phyloP scores from a whole-genome alignment of 2,329 filamentous ascomycete genomes.

The Knufia petricola region DNA sequence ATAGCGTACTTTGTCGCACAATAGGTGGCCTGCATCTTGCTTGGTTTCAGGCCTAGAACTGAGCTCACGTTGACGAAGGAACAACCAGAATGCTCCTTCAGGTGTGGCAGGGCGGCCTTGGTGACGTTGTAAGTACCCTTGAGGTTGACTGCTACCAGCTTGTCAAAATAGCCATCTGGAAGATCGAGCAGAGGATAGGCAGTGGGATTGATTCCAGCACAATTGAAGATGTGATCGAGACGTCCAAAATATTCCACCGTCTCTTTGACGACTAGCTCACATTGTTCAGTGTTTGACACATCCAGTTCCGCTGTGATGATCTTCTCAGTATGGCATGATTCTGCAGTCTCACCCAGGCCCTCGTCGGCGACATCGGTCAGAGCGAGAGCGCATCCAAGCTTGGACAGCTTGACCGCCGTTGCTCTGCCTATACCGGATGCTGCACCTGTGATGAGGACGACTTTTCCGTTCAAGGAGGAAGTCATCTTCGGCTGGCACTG shows the following conservation, averaged over 20 bases:
- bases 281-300: slow-evolving; percentile 5
- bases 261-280: slow-evolving; percentile 6
- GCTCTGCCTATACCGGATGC: slow-evolving; percentile 45
- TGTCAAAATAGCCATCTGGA: slow-evolving; percentile 41
- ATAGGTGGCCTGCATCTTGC: slow-evolving; percentile 27
- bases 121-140: slow-evolving; percentile 42
- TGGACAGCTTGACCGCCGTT: slow-evolving; percentile 38
- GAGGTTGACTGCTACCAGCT: slow-evolving; percentile 48
- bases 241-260: slow-evolving; percentile 30
- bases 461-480: slow-evolving; percentile 6
- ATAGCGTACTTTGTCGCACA: slow-evolving; percentile 36
- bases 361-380: slow-evolving; percentile 44
- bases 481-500: background rate
- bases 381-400: slow-evolving; percentile 42
- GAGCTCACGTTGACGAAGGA: slow-evolving; percentile 46
- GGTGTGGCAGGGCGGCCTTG: slow-evolving; percentile 35
- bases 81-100: slow-evolving; percentile 31
- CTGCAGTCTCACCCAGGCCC: slow-evolving; percentile 17
- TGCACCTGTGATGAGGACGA: slow-evolving; percentile 28
- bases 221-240: slow-evolving; percentile 49
- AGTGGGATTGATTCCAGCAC: slow-evolving; percentile 43
- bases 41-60: slow-evolving; percentile 39
- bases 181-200: slow-evolving; percentile 39
- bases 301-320: slow-evolving; percentile 6
- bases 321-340: background rate